phyloP scores from a whole-genome alignment of 2,329 filamentous ascomycete species.

The Trichophyton schoenleinii region DNA sequence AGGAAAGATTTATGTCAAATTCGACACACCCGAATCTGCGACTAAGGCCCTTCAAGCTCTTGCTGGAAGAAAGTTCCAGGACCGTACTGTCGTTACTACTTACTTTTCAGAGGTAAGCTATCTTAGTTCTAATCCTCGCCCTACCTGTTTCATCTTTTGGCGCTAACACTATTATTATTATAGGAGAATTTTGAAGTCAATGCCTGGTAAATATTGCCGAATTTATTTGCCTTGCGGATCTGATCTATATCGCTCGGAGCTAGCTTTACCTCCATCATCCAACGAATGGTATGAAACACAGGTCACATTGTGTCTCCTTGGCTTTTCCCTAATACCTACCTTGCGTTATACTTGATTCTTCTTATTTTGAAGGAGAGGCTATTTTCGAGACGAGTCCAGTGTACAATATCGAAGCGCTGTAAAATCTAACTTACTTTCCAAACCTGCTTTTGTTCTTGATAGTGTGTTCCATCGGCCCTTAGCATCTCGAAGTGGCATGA shows the following conservation, averaged over 20 bases:
- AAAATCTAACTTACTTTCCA: conserved; percentile 2
- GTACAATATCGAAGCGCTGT: conserved; percentile 9
- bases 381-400: background rate
- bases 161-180: conserved; percentile 7
- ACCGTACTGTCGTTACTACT: conserved; percentile 89
- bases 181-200: conserved; percentile 89
- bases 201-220: conserved; percentile 54
- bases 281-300: background rate
- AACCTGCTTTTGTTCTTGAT: background rate
- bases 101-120: conserved; percentile 77
- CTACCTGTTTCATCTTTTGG: conserved; percentile 22
- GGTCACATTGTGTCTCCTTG: background rate
- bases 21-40: conserved; percentile 62
- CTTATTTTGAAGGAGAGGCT: background rate
- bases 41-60: conserved; percentile 78
- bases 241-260: background rate
- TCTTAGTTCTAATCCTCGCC: background rate
- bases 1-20: conserved; percentile 97
- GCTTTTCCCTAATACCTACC: background rate
- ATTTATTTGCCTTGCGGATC: background rate
- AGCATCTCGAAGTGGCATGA: background rate
- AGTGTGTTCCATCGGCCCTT: background rate
- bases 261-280: background rate
- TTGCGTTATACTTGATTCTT: background rate
- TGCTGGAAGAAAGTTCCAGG: conserved; percentile 88